Evolutionary conservation across 768 basidiomycete genomes (phyloP), one percentile per base, ranked within the genome.

Genomic region (Pholiota molesta): DNA sequence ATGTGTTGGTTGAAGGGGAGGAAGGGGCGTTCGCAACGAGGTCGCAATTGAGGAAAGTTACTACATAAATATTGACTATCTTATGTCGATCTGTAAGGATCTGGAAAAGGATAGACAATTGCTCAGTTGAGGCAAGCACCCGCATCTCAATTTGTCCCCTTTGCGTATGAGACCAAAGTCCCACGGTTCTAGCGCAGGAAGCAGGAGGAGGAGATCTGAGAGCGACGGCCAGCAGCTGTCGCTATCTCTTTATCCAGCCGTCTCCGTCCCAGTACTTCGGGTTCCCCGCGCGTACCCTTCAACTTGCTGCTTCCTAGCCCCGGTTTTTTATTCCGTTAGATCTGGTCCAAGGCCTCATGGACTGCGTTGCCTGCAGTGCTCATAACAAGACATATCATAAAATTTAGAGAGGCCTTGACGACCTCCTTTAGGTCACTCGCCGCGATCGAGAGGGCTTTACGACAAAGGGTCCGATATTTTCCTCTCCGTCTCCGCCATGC

Each of bases 141-240:
- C 28, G 60, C 19, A 19, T 49, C 42, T 57, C 51, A 63, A 62
- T 62, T 59, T 62, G 53, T 19, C 54, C 31, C 40, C 28, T 56
- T 26, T 49, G 47, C 45, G 33, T 37, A 58, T 26, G 19, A 16
- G 23, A n/a, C 23, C 47, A 4, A 26, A 13, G 19, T 26, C 76
- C 73, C 76, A 74, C 77, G 76, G 70, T 78, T 74, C 62, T 51
- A 68, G 55, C 74, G 68, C 76, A 71, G 63, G 72, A 69, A 75
- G 67, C 52, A 63, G 57, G 62, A 57, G 59, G 47, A 14, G 56
- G 19, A 63, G 60, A 55, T 55, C 52, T 60, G 57, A 52, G 62
- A 64, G 35, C 35, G 35, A 37, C 35, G 35, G 14, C 35, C 14
- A 37, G 35, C 14, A 37, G 35, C 35, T 37, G 35, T 37, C 35